A percentile compares a stretch with the other conserved stretches of the same genome.
Conservation (phyloP, 441 rosid species). For the Gossypium schwendimanii region DNA sequence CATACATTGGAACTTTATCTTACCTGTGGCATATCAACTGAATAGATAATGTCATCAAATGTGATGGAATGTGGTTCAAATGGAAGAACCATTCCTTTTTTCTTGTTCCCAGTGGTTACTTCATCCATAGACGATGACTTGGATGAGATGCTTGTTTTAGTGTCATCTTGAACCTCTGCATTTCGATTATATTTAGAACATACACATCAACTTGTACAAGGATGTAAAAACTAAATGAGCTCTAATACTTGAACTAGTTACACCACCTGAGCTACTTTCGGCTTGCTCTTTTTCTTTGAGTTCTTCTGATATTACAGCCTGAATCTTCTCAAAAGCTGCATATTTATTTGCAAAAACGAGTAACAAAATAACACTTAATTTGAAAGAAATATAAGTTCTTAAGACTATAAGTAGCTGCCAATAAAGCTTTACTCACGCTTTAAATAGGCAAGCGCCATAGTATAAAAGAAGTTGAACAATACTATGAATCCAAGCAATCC, state of each 20-base stretch:
- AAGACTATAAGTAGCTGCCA: not conserved
- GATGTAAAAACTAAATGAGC: not conserved
- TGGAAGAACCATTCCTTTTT: slow-evolving; percentile 59
- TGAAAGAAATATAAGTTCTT: not conserved
- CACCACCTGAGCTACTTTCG: not conserved
- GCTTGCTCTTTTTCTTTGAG: slow-evolving; percentile 15
- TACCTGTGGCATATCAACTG: slow-evolving; percentile 82
- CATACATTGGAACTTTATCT: slow-evolving; percentile 28
- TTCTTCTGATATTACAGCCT: slow-evolving; percentile 44
- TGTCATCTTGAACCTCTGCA: slow-evolving; percentile 32
- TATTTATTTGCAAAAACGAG: not conserved
- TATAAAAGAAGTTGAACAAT: not conserved
- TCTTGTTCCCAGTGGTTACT: slow-evolving; percentile 11
- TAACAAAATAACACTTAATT: not conserved
- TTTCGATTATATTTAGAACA: slow-evolving; percentile 55
- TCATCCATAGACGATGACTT: slow-evolving; percentile 5
- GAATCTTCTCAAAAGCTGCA: slow-evolving; percentile 58
- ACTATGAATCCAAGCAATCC: slow-evolving; percentile 3
- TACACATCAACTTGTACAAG: slow-evolving; percentile 25
- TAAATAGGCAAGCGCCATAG: slow-evolving; percentile 1
- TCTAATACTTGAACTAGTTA: slow-evolving; percentile 18
- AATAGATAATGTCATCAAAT: slow-evolving; percentile 30
- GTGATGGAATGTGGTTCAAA: slow-evolving; percentile 69
- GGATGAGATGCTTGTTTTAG: slow-evolving; percentile 7
- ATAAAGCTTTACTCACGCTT: slow-evolving; percentile 8